These are phyloP conservation scores for Phaseolus coccineus DNA, from an alignment of 331 rosid species.

Conservation along the genomic window DNA sequence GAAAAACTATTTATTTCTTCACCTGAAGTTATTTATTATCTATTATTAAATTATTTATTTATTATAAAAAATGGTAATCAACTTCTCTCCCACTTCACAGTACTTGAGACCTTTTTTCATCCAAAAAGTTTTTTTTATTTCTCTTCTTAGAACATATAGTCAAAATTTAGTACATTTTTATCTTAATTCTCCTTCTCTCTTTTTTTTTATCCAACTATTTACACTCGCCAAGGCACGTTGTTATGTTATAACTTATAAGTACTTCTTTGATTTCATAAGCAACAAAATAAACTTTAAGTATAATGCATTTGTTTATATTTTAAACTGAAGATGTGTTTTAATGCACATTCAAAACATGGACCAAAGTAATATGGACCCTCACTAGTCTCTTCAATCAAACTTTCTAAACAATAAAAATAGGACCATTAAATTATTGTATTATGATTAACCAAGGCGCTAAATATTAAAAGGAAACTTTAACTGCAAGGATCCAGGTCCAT, in stretches of 20 bases:
- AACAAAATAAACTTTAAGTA: not conserved
- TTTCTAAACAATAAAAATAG: not conserved
- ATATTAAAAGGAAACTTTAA: not conserved
- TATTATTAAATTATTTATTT: not conserved
- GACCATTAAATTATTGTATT: constrained; percentile 12
- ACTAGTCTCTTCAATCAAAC: too few species aligned
- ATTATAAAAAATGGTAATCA: not conserved
- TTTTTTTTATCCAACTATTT: not conserved
- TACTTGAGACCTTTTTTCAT: not conserved
- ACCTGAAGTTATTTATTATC: not conserved
- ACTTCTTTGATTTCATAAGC: not conserved
- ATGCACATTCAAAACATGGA: not conserved
- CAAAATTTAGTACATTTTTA: not conserved
- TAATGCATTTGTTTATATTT: not conserved
- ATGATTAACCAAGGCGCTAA: not conserved
- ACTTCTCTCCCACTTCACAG: not conserved
- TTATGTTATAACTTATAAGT: not conserved
- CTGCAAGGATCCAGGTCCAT: not conserved
- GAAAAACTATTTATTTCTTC: not conserved
- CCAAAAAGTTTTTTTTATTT: not conserved
- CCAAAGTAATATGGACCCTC: not conserved
- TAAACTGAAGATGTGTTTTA: not conserved
- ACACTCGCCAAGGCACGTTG: not conserved
- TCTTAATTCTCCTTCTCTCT: not conserved
- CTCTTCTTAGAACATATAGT: not conserved